A percentile compares a stretch with the other conserved stretches of the same genome.
Evolutionary conservation across 345 rosid species (phyloP).

Genomic region (Fremontodendron californicum): DNA sequence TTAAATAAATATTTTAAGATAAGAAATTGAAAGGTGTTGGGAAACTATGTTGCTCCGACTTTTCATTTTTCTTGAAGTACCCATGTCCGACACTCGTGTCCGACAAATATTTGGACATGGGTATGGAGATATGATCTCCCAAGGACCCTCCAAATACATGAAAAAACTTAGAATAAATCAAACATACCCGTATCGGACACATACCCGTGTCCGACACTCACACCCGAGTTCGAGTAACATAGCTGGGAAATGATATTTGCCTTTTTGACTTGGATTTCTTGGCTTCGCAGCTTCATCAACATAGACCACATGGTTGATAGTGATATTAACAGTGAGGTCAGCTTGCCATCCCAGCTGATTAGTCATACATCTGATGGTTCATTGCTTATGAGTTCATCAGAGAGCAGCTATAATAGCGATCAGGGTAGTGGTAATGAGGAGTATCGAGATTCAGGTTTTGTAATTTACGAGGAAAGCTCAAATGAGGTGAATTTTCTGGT

Average conservation of each 20-base stretch:
- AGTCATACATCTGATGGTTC: conserved; percentile 43
- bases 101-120: too few species aligned
- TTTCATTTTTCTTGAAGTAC: too few species aligned
- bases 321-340: conserved; percentile 42
- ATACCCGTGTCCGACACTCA: too few species aligned
- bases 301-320: conserved; percentile 53
- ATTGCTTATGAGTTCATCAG: conserved; percentile 43
- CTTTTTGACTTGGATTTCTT: conserved; percentile 15
- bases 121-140: too few species aligned
- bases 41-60: too few species aligned
- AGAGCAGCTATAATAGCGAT: conserved; percentile 62
- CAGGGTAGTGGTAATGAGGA: conserved; percentile 65
- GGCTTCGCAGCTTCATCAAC: conserved; percentile 49
- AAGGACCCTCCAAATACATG: too few species aligned
- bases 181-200: too few species aligned
- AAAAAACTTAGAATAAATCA: too few species aligned
- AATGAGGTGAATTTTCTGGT: conserved; percentile 55
- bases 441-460: conserved; percentile 40
- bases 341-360: conserved; percentile 38
- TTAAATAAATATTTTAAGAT: background rate
- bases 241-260: conserved; percentile 5
- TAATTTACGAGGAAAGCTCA: conserved; percentile 50
- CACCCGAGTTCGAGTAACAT: too few species aligned
- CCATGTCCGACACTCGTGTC: too few species aligned
- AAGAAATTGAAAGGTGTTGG: background rate